Evolutionary conservation across 495 filamentous ascomycete species (phyloP), one percentile per base, ranked within the genome.

Genomic region (Letharia columbiana): DNA sequence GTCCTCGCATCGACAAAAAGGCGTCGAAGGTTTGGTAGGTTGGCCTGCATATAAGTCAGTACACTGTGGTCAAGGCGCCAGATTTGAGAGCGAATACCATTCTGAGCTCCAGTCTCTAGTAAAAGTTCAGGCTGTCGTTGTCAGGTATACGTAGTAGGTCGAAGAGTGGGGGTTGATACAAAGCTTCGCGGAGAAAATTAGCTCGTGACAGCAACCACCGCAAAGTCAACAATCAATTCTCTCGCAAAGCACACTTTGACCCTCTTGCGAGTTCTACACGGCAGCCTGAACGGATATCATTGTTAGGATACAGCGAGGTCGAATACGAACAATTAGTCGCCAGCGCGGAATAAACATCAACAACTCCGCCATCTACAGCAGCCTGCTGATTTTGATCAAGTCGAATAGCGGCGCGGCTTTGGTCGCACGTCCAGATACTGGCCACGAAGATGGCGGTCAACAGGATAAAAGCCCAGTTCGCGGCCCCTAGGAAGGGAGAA

Each of bases 1-100:
- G 91, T 91, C 62, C 94, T 82, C 15, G 95, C 91, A 77, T 96
- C 92, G 61, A 97, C 95, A 76, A 98, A 98, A 62, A 98, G 87
- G 37, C 94, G 92, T 56, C 94, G 88, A 47, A 98, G 83, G 75
- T 98, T 98, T 52, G 94, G 94, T 60, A 98, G 87, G 76, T 89
- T 94, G 68, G 88, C 89, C 91, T 89, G 68, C 33, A 63, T n/a
- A n/a, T 7, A 31, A 10, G 44, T 66, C 42, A 66, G 44, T 23
- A 40, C 12, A 12, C 8, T 35, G 17, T 28, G 4, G 40, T 23
- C 28, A 37, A 31, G 17, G 20, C 8, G 35, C 7, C 31, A 18
- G 0, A 56, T 0, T 37, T 57, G 23, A 45, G 18, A 59, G 15
- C 2, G 28, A 6, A 37, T 65, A 65, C 63, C 63, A 65, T 65